phyloP scores from a whole-genome alignment of 2,329 filamentous ascomycete species.

The Penicillium sp. region DNA sequence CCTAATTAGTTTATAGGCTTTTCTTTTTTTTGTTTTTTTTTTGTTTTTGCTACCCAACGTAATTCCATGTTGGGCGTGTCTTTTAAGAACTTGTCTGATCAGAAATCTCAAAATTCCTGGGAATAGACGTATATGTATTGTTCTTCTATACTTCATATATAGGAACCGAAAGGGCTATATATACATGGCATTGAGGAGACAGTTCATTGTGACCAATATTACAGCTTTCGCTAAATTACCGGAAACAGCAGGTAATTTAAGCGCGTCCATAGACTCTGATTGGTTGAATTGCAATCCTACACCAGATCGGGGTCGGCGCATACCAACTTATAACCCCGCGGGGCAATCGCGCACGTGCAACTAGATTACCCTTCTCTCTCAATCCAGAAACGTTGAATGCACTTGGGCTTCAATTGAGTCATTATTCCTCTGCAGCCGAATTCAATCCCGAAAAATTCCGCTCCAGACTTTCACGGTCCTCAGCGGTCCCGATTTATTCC shows the following conservation, averaged over 20 bases:
- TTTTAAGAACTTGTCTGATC: too few relatives aligned
- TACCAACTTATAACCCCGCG: conserved; percentile 12
- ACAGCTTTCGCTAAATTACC: neutral
- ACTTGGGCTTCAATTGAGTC: neutral
- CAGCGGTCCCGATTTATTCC: conserved; percentile 22
- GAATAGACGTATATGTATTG: too few relatives aligned
- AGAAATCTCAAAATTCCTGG: too few relatives aligned
- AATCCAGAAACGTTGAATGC: neutral
- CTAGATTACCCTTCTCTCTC: neutral
- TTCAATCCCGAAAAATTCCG: neutral
- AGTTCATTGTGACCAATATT: conserved; percentile 6
- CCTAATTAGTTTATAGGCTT: conserved; percentile 11
- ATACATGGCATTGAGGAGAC: neutral
- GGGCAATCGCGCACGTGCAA: conserved; percentile 22
- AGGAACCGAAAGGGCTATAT: neutral
- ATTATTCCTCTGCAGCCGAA: neutral
- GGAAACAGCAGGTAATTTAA: neutral
- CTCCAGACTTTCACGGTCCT: conserved; percentile 2
- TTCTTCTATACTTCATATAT: neutral
- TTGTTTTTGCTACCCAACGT: conserved; percentile 7
- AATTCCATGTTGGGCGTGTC: neutral
- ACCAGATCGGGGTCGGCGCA: conserved; percentile 2
- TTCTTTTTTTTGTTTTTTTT: neutral
- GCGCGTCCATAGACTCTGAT: neutral
- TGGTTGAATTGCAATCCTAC: conserved; percentile 2